Evolutionary conservation across 306 rosid species (phyloP), one percentile per base, ranked within the genome.

Genomic region (Citrullus amarus): DNA sequence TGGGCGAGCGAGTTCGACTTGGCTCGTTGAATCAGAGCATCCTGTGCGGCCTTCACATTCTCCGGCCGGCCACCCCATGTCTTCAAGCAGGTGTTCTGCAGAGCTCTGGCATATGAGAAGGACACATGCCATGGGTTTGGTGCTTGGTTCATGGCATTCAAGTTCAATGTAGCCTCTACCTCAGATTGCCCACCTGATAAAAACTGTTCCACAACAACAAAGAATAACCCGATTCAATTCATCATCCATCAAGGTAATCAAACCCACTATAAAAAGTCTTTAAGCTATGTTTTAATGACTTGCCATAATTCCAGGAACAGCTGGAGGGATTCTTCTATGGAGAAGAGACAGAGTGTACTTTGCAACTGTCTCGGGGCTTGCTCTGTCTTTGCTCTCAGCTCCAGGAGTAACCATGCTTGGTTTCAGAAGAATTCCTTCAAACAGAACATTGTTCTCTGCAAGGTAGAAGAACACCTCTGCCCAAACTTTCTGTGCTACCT

Each of bases 401-500:
- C 97, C 98, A 1, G 98, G 98, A 43, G 98, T 95, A 58, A 95
- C 98, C 98, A 95, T 95, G 79, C 98, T 95, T 28, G 98, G 98
- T 86, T 95, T 95, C 76, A 95, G 91, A 82, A 95, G 98, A 80
- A 95, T 92, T 70, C 98, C 98, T 87, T 95, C 96, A 30, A 91
- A 88, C 80, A 83, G 38, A 48, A 89, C 98, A 72, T 92, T 94
- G 93, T 94, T 94, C 79, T 94, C 91, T 15, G 97, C 96, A 1
- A 94, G 92, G 89, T 91, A 92, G 89, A 79, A 92, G 91, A 94
- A 92, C 15, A 92, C 97, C 84, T 94, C 98, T 60, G 98, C 92
- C 98, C 97, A 94, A 14, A 94, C 98, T 85, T 89, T 84, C 77
- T 74, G 83, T 5, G 97, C 95, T 4, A 94, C 98, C 77, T 94